Evolutionary conservation across 2,329 filamentous ascomycete species (phyloP), one percentile per base, ranked within the genome.

Genomic region (Colletotrichum abscissum): DNA sequence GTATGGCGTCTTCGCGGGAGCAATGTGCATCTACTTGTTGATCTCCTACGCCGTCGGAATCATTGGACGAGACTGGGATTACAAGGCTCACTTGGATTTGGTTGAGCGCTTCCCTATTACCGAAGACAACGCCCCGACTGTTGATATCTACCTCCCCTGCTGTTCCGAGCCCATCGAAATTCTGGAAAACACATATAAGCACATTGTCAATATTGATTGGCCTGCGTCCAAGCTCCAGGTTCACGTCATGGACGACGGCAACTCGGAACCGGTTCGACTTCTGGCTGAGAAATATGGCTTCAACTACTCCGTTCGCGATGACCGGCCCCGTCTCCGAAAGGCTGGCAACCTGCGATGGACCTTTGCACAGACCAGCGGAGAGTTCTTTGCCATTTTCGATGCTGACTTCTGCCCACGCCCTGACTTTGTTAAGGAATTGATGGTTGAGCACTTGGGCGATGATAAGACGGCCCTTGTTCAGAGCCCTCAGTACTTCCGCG

Each of bases 331-430:
- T 5, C 78, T 85, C 63, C 82, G 83, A 71, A 85, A 85, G 76
- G 83, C 83, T 6, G 83, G 83, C 9, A 85, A 85, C 74, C 79
- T 85, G 8, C 81, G 83, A 2, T 84, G 82, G 81, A 81, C 83
- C 1, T 85, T 84, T 65, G 75, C 81, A 0, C 73, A 81, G 9
- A 85, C 83, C 1, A 63, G 75, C 9, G 83, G 81, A 16, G 81
- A 84, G n/a, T 85, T 79, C 77, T 85, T 85, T 57, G 78, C 79
- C 68, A 84, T 85, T 65, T 84, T 84, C 60, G 83, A 85, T 67
- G 83, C 83, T 28, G 83, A 85, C 73, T 85, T 85, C 63, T 85
- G 83, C 72, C 83, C 83, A 0, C 80, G 83, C 9, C 79, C 81
- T 2, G 83, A 85, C 72, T 84, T 85, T 57, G 72, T 85, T 6